A percentile compares a stretch with the other conserved stretches of the same genome.
Evolutionary conservation across 2,329 filamentous ascomycete genomes (phyloP).

Genomic region (Scedosporium apiospermum): DNA sequence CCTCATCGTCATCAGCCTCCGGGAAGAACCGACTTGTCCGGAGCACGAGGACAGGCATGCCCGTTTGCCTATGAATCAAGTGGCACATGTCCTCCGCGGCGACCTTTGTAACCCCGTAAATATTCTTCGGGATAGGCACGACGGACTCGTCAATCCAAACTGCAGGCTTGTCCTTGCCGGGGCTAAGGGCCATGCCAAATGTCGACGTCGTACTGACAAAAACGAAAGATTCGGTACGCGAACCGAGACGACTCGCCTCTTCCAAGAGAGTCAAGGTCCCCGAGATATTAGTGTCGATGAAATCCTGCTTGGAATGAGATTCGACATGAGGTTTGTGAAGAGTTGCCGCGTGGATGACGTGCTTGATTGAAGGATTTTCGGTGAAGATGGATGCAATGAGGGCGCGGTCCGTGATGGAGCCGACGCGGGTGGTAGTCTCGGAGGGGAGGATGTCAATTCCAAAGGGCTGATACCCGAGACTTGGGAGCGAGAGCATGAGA

Average conservation of each 20-base stretch:
- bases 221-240: constrained; percentile 27
- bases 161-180: constrained; percentile 23
- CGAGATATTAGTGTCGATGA: constrained; percentile 33
- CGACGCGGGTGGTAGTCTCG: constrained; percentile 25
- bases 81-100: constrained; percentile 38
- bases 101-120: constrained; percentile 38
- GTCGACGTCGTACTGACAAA: constrained; percentile 37
- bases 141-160: constrained; percentile 34
- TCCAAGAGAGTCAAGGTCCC: constrained; percentile 33
- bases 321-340: constrained; percentile 38
- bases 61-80: constrained; percentile 27
- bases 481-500: constrained; percentile 31
- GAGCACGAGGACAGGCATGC: constrained; percentile 31
- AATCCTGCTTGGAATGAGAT: constrained; percentile 33
- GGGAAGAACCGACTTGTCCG: constrained; percentile 40
- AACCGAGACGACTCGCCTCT: constrained; percentile 18
- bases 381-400: constrained; percentile 23
- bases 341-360: constrained; percentile 35
- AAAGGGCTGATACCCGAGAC: constrained; percentile 27
- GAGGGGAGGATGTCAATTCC: constrained; percentile 32
- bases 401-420: constrained; percentile 25
- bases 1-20: constrained; percentile 35
- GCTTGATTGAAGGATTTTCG: constrained; percentile 20
- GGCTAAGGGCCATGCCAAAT: constrained; percentile 30
- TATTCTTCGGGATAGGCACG: constrained; percentile 33